Base-by-base conservation (phyloP, 2,329 filamentous ascomycete species). In the Pseudocercospora cruenta region DNA sequence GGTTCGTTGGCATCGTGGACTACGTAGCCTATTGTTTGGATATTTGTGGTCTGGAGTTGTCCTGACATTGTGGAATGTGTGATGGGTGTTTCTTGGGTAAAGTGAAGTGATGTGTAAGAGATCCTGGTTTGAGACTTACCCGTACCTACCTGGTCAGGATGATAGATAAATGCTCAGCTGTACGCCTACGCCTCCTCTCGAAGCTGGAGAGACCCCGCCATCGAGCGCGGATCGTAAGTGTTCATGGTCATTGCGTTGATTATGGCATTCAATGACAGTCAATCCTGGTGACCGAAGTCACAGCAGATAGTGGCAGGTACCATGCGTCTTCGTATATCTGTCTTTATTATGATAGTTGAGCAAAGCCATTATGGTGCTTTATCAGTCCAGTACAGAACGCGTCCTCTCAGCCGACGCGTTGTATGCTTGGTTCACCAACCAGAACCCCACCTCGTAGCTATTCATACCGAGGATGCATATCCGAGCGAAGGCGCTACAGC, bases 1-100 rank as follows among this genome's bases (percentile, higher is more conserved):
- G 63, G 28, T 43, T 62, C 24, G n/a, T 63, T 65, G 3, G 59
- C 60, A 26, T 66, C 65, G 60, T 69, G 67, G 49, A 69, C 67
- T 4, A 69, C 67, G 31, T 63, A 69, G 24, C 63, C 67, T 36
- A 55, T 55, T 14, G 51, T 55, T 19, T 8, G 1, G 24, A 55
- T 31, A 8, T 55, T 55, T 2, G 10, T 19, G 22, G 51, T 55
- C n/a, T 55, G 51, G 24, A 55, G 24, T 31, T 54, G 22, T 1
- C 1, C 19, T 4, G 31, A 33, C 31, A 33, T 33, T 33, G 8
- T 33, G 31, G 10, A 2, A 8, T 31, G 26, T 26, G 6, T 26
- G 26, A 3, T 8, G 33, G 33, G 5, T 36, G 33, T 2, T 12
- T 14, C 16, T 36, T 36, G 3, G 33, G 12, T 36, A 8, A 19